Conservation (phyloP, 2,329 filamentous ascomycete species). For the Geosmithia flava region DNA sequence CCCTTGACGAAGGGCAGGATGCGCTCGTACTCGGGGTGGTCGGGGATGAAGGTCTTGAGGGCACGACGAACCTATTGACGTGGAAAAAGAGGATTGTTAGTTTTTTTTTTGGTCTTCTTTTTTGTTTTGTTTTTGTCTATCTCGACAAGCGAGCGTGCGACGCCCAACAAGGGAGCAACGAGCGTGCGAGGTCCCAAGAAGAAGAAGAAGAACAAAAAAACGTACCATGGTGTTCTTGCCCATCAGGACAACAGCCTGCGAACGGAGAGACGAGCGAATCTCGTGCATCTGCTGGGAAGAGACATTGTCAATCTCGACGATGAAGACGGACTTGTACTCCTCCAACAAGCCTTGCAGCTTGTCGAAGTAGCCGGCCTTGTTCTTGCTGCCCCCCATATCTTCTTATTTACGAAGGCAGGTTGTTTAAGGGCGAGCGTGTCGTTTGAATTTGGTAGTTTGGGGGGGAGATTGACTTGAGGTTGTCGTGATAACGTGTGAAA, state of each 20-base stretch:
- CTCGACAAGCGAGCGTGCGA: too few species aligned
- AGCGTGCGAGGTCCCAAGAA: background rate
- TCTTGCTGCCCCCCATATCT: slow-evolving; percentile 97
- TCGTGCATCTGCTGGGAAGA: slow-evolving; percentile 99
- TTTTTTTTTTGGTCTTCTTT: too few species aligned
- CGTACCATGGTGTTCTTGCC: slow-evolving; percentile 99
- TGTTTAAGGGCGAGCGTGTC: slow-evolving; percentile 75
- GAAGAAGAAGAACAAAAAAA: too few species aligned
- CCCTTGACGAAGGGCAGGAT: slow-evolving; percentile 92
- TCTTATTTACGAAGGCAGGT: slow-evolving; percentile 91
- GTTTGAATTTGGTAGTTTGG: slow-evolving; percentile 10
- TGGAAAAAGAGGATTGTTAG: slow-evolving; percentile 2
- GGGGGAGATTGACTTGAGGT: slow-evolving; percentile 7
- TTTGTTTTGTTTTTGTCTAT: too few species aligned
- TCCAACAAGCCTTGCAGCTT: slow-evolving; percentile 98
- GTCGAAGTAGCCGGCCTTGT: slow-evolving; percentile 97
- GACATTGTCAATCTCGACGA: slow-evolving; percentile 98
- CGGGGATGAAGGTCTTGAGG: slow-evolving; percentile 82
- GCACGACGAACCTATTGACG: slow-evolving; percentile 78
- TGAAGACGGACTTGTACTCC: slow-evolving; percentile 96
- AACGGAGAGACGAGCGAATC: slow-evolving; percentile 86
- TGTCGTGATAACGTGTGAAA: background rate
- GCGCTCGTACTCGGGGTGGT: slow-evolving; percentile 95
- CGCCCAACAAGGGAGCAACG: too few species aligned
- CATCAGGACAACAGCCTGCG: slow-evolving; percentile 92